phyloP scores from a whole-genome alignment of 2,329 filamentous ascomycete genomes.

The Epichloe brachyelytri region DNA sequence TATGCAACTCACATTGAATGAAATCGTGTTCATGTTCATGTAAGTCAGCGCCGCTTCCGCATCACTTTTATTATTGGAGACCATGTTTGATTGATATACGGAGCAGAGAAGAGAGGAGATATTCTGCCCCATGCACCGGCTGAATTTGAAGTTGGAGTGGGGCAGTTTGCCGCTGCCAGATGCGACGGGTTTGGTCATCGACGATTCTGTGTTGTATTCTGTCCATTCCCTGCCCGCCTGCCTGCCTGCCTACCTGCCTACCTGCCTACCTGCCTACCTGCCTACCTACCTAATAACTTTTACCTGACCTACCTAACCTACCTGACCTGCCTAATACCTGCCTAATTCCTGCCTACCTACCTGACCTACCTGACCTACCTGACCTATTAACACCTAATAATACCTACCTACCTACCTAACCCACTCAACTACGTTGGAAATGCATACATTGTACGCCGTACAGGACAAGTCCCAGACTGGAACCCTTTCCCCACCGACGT shows the following conservation, averaged over 20 bases:
- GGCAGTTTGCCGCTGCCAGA: conserved; percentile 1
- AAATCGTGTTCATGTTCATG: not conserved
- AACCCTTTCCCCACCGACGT: conserved; percentile 2
- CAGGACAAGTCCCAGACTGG: not conserved
- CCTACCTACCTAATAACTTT: not conserved
- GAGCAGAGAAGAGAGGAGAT: too few relatives aligned
- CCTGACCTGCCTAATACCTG: too few relatives aligned
- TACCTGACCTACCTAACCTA: too few relatives aligned
- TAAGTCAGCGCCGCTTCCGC: not conserved
- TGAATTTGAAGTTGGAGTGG: not conserved
- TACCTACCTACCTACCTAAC: too few relatives aligned
- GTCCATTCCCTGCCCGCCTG: not conserved
- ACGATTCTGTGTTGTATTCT: not conserved
- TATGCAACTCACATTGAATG: not conserved
- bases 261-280: not conserved
- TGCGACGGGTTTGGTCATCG: conserved; percentile 4
- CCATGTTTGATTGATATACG: not conserved
- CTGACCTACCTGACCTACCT: too few relatives aligned
- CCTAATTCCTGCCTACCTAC: too few relatives aligned
- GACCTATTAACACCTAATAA: too few relatives aligned
- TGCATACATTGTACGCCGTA: too few relatives aligned
- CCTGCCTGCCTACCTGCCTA: conserved; percentile 2
- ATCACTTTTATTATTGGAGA: not conserved
- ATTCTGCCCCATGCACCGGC: not conserved
- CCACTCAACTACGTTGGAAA: too few relatives aligned